Conservation (phyloP, 2,329 filamentous ascomycete genomes). For the Aspergillus tubingensis region DNA sequence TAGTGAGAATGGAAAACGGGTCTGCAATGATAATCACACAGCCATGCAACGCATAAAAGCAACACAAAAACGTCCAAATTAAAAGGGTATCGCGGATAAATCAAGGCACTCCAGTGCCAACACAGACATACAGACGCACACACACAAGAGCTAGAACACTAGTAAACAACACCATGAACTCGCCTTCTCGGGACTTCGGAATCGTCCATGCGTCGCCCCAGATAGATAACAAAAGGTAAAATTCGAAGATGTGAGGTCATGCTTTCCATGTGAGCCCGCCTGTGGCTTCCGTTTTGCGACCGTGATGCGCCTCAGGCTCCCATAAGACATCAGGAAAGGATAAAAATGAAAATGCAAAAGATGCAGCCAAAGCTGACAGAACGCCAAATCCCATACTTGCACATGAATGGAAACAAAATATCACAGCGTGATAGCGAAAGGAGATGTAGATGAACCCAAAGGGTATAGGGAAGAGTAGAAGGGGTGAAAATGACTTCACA, state of each 20-base stretch:
- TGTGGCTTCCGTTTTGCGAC: conserved; percentile 14
- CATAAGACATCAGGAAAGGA: conserved; percentile 12
- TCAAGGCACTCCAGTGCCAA: conserved; percentile 20
- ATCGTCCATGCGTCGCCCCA: conserved; percentile 9
- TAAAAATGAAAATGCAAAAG: conserved; percentile 15
- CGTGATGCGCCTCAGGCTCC: conserved; percentile 15
- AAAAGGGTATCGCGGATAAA: conserved; percentile 31
- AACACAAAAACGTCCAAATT: conserved; percentile 20
- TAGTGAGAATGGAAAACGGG: conserved; percentile 6
- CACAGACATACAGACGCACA: conserved; percentile 13
- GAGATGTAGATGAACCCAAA: background rate
- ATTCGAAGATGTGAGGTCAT: conserved; percentile 10
- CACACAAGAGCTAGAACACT: conserved; percentile 6
- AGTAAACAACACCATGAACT: conserved; percentile 1
- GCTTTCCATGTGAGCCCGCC: conserved; percentile 14
- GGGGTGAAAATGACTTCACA: background rate
- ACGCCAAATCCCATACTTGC: conserved; percentile 25
- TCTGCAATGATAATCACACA: conserved; percentile 12
- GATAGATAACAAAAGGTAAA: conserved; percentile 12
- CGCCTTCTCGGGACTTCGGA: background rate
- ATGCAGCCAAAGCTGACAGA: conserved; percentile 15
- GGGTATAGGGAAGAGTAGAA: background rate
- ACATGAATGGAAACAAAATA: conserved; percentile 17
- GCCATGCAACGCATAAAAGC: conserved; percentile 18
- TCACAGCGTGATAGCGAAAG: conserved; percentile 6